Evolutionary conservation across 192 early-diverging fungal genomes (phyloP), one percentile per base, ranked within the genome.

Genomic region (Coemansia javaensis): DNA sequence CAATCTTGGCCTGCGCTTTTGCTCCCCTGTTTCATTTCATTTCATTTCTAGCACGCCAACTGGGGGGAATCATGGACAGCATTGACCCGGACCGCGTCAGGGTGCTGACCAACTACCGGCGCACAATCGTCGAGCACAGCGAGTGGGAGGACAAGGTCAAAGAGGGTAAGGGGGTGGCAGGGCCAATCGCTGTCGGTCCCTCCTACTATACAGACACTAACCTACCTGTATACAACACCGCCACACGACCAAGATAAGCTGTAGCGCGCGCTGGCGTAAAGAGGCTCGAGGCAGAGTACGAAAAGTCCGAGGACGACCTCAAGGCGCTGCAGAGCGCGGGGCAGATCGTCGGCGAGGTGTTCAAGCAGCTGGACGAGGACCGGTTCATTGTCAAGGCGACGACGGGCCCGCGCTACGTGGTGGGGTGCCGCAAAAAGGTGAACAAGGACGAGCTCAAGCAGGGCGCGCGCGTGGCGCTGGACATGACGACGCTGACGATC

Each of bases 401-500:
- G 23, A 88, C 81, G 49, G 97, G 97, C 3, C 94, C 97, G 23
- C 87, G 97, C 30, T 98, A 99, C 66, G 91, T 99, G 27, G 97
- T 99, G 14, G 94, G 94, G 9, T 98, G 94, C 69, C 79, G 97
- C 4, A 92, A 84, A 52, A 91, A 89, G 51, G 82, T 99, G 32
- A 85, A 92, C 47, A 98, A 98, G 68, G 86, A 85, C 36, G 94
- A 97, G 57, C 78, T 99, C 23, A 96, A 93, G 63, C 89, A 90
- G 56, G 93, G 93, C n/a, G 82, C 91, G 30, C 90, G 97, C 34
- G 97, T 99, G n/a, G 86, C 97, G 5, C 78, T 99, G 40, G 97
- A 99, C 66, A 99, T 99, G 91, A 99, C 97, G 17, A 99, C 97
- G 7, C 78, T 99, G 53, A 99, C 97, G n/a, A 99, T 99, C 52